Conservation (phyloP, 176 grass and related monocot species). For the Saccharum officinarum region DNA sequence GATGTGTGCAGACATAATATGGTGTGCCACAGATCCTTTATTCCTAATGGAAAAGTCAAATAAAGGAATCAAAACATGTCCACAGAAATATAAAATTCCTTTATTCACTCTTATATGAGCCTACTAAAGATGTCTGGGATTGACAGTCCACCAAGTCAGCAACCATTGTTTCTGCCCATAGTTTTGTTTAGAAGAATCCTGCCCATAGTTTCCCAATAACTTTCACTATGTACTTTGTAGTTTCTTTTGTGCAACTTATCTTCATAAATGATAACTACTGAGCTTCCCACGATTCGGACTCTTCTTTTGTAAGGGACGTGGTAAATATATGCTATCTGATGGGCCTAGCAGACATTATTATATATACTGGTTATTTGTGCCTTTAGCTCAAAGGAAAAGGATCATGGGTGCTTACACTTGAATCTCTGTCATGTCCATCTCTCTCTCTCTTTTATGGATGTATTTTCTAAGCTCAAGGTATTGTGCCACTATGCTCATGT, state of each 20-base stretch:
- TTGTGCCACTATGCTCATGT: not conserved
- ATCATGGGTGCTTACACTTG: not conserved
- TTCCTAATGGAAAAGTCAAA: not conserved
- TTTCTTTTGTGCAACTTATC: not conserved
- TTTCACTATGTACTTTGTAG: not conserved
- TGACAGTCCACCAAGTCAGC: not conserved
- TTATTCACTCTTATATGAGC: not conserved
- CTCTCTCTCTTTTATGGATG: not conserved
- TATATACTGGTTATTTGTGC: not conserved
- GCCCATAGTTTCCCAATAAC: not conserved
- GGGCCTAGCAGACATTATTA: not conserved
- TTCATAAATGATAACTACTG: not conserved
- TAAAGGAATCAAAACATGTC: not conserved
- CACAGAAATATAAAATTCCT: not conserved
- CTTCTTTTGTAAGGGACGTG: not conserved
- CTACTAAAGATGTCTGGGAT: conserved; percentile 6
- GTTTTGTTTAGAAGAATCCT: conserved; percentile 8
- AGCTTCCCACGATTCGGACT: not conserved
- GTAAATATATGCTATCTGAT: not conserved
- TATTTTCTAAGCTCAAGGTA: not conserved
- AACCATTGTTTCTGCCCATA: not conserved
- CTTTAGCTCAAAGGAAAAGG: not conserved
- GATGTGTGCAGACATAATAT: not conserved
- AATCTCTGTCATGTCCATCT: not conserved
- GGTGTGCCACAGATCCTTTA: not conserved